Percentiles rank a stretch among this genome's conserved stretches.
These are phyloP conservation scores for Elongisporangium undulatum DNA, from an alignment of 352 stramenopile species.

Conservation along the genomic window DNA sequence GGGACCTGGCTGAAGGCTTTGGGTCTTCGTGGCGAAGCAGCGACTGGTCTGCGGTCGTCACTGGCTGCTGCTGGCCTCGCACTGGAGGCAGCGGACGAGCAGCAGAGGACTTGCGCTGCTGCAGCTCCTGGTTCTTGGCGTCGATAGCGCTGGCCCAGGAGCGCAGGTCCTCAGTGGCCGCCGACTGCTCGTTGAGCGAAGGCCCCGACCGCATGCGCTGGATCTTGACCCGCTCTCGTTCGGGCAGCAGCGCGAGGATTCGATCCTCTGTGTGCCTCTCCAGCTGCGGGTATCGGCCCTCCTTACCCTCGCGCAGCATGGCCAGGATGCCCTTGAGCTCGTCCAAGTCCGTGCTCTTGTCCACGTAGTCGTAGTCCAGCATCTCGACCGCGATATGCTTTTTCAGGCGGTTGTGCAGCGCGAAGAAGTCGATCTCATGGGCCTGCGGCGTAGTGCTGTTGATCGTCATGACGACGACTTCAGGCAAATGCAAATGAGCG, in stretches of 20 bases:
- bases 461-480: slow-evolving; percentile 26
- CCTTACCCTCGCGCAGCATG: slow-evolving; percentile 82
- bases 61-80: slow-evolving; percentile 32
- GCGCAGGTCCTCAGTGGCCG: slow-evolving; percentile 55
- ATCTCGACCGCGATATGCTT: slow-evolving; percentile 80
- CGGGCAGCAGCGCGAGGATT: slow-evolving; percentile 75
- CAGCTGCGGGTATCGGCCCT: slow-evolving; percentile 88
- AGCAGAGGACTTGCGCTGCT: slow-evolving; percentile 15
- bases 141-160: slow-evolving; percentile 64
- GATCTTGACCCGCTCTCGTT: slow-evolving; percentile 74
- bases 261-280: slow-evolving; percentile 75
- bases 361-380: slow-evolving; percentile 92
- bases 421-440: slow-evolving; percentile 65
- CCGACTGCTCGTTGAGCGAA: slow-evolving; percentile 43
- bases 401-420: slow-evolving; percentile 64
- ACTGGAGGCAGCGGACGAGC: slow-evolving; percentile 35
- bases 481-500: not conserved
- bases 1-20: slow-evolving; percentile 4
- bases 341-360: slow-evolving; percentile 72
- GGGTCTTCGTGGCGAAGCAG: slow-evolving; percentile 10
- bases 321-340: slow-evolving; percentile 87
- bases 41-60: not conserved
- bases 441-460: slow-evolving; percentile 5
- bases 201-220: slow-evolving; percentile 54
- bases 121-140: slow-evolving; percentile 42